Evolutionary conservation across 768 basidiomycete species (phyloP), one percentile per base, ranked within the genome.

Genomic region (Imleria badia): DNA sequence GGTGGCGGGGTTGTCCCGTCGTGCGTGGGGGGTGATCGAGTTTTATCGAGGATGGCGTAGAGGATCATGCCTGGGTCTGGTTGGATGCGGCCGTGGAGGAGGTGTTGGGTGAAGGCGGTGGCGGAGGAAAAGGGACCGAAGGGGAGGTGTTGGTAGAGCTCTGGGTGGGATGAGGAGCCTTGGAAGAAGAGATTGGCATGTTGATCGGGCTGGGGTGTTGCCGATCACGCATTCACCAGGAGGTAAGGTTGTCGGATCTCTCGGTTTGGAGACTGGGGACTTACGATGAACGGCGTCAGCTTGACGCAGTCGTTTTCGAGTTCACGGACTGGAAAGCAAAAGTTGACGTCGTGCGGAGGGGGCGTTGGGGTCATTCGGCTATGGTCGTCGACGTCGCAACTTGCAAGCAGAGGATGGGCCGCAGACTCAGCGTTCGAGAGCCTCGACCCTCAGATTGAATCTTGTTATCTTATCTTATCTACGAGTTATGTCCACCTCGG

Each of bases 41-140:
- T 76, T 57, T 80, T 81, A 66, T 86, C 82, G 60, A 79, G 76
- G 36, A 86, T 70, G 35, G 77, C 78, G 58, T 81, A 84, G n/a
- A 83, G 66, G 13, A 78, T 49, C 8, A 54, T 48, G 34, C 64
- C 63, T 3, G 68, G 69, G 44, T 78, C 66, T 4, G 70, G 61
- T 2, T 63, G 68, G 35, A 83, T 71, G 26, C 69, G 67, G 13
- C 58, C 61, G 19, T 74, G 64, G 56, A 78, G 57, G 42, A 79
- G 64, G 6, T 64, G 67, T 10, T 66, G 51, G 6, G 70, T 49
- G 55, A 80, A 76, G 14, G 75, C 70, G 1, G 73, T 56, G 4
- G 70, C 45, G 38, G 74, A 69, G 4, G 60, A 38, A 56, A 76
- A 83, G 3, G 82, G 81, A 1, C 81, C 80, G 52, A 76, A 80